Evolutionary conservation across 2,329 filamentous ascomycete genomes (phyloP).

Genomic region (Fusarium verticillioides): DNA sequence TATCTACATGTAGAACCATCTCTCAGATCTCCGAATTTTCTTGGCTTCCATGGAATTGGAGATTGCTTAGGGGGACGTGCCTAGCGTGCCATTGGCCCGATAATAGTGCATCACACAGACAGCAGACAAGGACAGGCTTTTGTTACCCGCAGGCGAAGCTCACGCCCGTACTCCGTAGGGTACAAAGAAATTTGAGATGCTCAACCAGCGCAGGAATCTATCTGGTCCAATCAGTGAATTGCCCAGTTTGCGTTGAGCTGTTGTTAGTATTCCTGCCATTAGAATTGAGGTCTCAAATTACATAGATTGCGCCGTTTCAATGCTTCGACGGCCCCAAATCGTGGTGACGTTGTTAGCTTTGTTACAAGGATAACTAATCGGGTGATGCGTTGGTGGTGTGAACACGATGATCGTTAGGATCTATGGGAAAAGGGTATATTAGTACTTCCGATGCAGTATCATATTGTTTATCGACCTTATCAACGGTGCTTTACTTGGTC

Average conservation of each 20-base stretch:
- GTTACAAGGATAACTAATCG: conserved; percentile 3
- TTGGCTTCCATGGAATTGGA: conserved; percentile 25
- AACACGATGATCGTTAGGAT: conserved; percentile 5
- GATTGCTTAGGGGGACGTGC: conserved; percentile 8
- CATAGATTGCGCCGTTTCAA: neutral
- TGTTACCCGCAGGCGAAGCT: neutral
- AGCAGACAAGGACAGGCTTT: conserved; percentile 20
- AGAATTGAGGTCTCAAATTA: neutral
- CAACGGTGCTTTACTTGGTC: conserved; percentile 9
- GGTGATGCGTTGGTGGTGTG: neutral
- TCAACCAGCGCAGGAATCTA: neutral
- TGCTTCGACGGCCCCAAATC: neutral
- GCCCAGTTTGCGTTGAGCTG: neutral
- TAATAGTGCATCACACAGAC: conserved; percentile 11
- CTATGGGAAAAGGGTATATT: neutral
- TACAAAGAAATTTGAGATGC: neutral
- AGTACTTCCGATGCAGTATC: neutral
- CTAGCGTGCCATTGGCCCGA: conserved; percentile 24
- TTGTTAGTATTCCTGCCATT: too few relatives aligned
- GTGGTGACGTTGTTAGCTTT: conserved; percentile 14
- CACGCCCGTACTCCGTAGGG: neutral
- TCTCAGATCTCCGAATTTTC: conserved; percentile 20
- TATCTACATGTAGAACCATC: neutral
- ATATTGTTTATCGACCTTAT: conserved; percentile 6
- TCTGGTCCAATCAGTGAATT: neutral